Evolutionary conservation across 2,329 filamentous ascomycete species (phyloP).

Genomic region (Ceratocystis cacaofunesta): DNA sequence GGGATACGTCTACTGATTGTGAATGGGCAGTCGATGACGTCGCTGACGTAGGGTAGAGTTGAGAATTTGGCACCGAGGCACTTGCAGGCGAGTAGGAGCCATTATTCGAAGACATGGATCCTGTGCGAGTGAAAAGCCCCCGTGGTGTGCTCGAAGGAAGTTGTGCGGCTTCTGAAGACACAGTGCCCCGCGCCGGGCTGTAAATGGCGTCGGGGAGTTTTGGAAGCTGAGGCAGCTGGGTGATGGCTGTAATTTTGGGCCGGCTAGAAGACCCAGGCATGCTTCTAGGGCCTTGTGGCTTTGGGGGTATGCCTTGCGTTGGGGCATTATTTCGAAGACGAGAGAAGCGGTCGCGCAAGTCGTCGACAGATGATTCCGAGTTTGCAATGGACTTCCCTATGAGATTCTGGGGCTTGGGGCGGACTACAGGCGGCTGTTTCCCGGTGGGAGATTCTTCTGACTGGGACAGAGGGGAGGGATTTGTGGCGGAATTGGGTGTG

Average conservation of each 20-base stretch:
- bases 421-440: slow-evolving; percentile 7
- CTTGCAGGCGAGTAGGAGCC: not conserved
- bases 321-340: slow-evolving; percentile 33
- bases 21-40: not conserved
- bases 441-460: not conserved
- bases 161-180: slow-evolving; percentile 48
- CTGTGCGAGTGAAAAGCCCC: slow-evolving; percentile 46
- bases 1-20: not conserved
- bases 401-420: slow-evolving; percentile 7
- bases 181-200: slow-evolving; percentile 58
- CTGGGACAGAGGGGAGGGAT: slow-evolving; percentile 11
- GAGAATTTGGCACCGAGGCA: not conserved
- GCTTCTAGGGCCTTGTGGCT: slow-evolving; percentile 36
- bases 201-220: slow-evolving; percentile 63
- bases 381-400: slow-evolving; percentile 24
- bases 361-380: slow-evolving; percentile 24
- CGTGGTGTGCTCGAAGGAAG: slow-evolving; percentile 51
- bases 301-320: slow-evolving; percentile 33
- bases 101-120: slow-evolving; percentile 27
- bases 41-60: not conserved
- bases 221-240: slow-evolving; percentile 43
- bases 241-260: slow-evolving; percentile 35
- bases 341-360: slow-evolving; percentile 42
- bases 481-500: not conserved
- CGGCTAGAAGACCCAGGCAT: slow-evolving; percentile 34